Evolutionary conservation across 495 filamentous ascomycete genomes (phyloP), one percentile per base, ranked within the genome.

Genomic region (Aspergillus olivimuriae): DNA sequence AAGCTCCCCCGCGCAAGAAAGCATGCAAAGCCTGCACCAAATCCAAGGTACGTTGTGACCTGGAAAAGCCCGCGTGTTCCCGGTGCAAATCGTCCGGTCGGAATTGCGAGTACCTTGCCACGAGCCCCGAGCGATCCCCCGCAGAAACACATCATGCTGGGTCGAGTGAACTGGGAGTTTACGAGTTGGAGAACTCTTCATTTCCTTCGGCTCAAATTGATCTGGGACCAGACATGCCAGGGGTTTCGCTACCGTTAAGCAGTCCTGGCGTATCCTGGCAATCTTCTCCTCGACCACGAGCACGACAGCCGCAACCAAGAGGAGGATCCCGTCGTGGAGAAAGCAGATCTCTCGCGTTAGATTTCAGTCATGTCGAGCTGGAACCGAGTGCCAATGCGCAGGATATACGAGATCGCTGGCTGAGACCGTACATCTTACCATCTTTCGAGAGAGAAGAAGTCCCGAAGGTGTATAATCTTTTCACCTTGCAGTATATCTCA

Each of bases 11-110:
- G 16, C 46, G 50, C 19, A 58, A 65, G 43, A 71, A 68, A 42
- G 51, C 63, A 12, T 73, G 68, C 43, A 52, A 51, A 21, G 55
- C 43, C 24, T 73, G 69, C 47, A 58, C 58, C 7, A 49, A 12
- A 16, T 57, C 63, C 15, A 73, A 70, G 47, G 51, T 61, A 14
- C 55, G 57, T 30, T 73, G 69, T 37, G 52, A 60, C 38, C 50
- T 68, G 6, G 46, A 55, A 21, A 56, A 53, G 15, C 69, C 68
- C 6, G 47, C 19, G 32, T 73, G 68, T 45, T 52, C 61, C 14
- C 60, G 68, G 26, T 73, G 69, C 41, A 28, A 38, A n/a, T 26
- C 42, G 4, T 57, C 59, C 4, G 53, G 51, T 34, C 47, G 50
- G 7, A 17, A 20, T 1, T 72, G 66, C 43, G 50, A 51, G 37